Conservation (phyloP, 202 grass and related monocot genomes). For the Hordeum pubiflorum region DNA sequence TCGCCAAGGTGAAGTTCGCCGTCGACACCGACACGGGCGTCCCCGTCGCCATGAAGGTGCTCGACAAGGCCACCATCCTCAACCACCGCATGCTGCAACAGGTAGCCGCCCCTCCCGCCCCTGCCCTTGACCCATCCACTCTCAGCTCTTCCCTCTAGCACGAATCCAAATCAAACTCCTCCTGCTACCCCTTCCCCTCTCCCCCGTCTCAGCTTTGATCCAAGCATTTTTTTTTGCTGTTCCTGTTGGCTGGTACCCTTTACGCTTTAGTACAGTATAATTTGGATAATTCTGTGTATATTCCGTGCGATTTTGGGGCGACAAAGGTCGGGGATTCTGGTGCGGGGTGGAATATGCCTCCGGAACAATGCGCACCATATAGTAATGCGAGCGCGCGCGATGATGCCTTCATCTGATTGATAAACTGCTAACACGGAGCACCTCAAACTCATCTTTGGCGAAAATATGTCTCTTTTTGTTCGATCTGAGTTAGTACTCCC, state of each 20-base stretch:
- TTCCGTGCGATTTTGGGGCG: background rate
- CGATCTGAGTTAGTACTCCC: background rate
- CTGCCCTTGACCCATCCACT: background rate
- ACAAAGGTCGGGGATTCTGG: background rate
- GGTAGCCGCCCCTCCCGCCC: conserved; percentile 14
- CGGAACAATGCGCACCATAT: no score
- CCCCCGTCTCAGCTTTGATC: background rate
- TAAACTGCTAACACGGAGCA: background rate
- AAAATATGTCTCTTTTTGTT: background rate
- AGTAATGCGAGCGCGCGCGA: no score
- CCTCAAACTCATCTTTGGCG: background rate
- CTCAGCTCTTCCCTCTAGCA: background rate
- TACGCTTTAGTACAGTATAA: no score
- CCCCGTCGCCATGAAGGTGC: conserved; percentile 78
- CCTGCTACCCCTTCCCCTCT: background rate
- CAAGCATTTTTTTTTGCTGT: background rate
- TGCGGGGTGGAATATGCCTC: conserved; percentile 12
- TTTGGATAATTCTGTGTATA: background rate
- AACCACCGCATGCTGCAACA: conserved; percentile 81
- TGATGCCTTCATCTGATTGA: background rate
- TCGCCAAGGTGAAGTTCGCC: conserved; percentile 92
- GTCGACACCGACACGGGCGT: conserved; percentile 53
- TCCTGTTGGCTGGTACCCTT: background rate
- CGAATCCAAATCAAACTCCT: background rate
- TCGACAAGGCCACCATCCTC: conserved; percentile 81